Conservation (phyloP, 202 grass and related monocot genomes). For the Bolboschoenoplectus hybrid region DNA sequence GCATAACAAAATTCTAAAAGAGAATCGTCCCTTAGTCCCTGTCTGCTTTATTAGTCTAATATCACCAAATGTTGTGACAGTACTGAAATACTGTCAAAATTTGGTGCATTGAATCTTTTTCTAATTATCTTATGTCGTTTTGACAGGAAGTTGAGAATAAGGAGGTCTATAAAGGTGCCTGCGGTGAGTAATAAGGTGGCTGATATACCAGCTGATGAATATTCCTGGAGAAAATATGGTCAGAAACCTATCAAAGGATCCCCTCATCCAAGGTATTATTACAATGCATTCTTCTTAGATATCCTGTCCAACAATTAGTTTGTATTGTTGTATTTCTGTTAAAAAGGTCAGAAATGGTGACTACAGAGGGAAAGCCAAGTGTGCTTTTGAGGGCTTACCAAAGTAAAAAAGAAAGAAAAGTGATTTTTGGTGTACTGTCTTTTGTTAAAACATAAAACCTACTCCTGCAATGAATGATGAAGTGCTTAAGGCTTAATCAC, state of each 20-base stretch:
- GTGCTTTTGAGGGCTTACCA: neutral
- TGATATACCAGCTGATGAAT: constrained; percentile 92
- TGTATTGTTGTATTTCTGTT: neutral
- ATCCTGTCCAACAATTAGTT: neutral
- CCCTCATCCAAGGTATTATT: constrained; percentile 89
- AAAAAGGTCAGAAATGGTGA: neutral
- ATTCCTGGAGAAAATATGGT: constrained; percentile 98
- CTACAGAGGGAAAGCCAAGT: constrained; percentile 1
- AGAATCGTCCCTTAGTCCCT: neutral
- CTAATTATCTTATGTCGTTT: neutral
- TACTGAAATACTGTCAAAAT: neutral
- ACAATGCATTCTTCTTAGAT: neutral
- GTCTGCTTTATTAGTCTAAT: neutral
- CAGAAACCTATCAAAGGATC: constrained; percentile 99
- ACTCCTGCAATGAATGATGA: neutral
- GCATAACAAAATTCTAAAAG: neutral
- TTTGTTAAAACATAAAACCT: neutral
- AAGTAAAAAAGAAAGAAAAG: neutral
- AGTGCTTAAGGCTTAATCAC: neutral
- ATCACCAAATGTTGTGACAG: neutral
- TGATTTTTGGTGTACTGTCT: neutral
- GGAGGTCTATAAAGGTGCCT: constrained; percentile 93
- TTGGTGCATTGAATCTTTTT: neutral
- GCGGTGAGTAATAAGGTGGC: constrained; percentile 94
- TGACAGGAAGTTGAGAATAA: constrained; percentile 82